Conservation (phyloP, 768 basidiomycete genomes). For the Psilocybe sp. region DNA sequence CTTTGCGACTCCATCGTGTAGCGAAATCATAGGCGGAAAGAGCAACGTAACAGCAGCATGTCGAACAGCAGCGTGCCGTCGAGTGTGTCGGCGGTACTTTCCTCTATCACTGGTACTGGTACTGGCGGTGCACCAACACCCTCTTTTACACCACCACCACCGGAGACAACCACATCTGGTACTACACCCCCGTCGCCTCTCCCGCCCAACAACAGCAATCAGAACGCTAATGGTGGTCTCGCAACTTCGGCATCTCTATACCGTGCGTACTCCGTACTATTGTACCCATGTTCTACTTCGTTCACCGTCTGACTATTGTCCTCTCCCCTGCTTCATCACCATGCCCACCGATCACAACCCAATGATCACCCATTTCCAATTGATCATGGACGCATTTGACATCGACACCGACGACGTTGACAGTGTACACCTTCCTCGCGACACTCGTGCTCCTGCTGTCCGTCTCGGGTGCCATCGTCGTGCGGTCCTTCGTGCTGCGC, state of each 20-base stretch:
- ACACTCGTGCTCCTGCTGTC: constrained; percentile 66
- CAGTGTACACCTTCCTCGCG: constrained; percentile 54
- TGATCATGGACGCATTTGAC: not conserved
- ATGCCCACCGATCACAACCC: not conserved
- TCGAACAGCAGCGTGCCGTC: not conserved
- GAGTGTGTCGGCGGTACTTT: not conserved
- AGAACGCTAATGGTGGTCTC: constrained; percentile 8
- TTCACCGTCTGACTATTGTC: not conserved
- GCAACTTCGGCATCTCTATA: constrained; percentile 30
- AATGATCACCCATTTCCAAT: not conserved
- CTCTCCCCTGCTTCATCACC: no score
- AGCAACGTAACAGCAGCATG: not conserved
- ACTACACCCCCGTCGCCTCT: not conserved
- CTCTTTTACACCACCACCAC: not conserved
- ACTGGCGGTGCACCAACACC: not conserved
- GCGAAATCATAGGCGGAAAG: not conserved
- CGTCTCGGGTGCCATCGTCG: constrained; percentile 65
- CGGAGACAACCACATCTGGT: not conserved
- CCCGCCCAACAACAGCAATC: not conserved
- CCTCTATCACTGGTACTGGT: not conserved
- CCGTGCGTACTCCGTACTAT: constrained; percentile 21
- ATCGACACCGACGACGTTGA: not conserved
- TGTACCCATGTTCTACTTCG: not conserved
- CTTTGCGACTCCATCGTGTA: no score
- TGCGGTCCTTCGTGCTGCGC: constrained; percentile 63